A percentile compares a stretch with the other conserved stretches of the same genome.
Conservation (phyloP, 768 basidiomycete species). For the Panaeolus cyanescens region DNA sequence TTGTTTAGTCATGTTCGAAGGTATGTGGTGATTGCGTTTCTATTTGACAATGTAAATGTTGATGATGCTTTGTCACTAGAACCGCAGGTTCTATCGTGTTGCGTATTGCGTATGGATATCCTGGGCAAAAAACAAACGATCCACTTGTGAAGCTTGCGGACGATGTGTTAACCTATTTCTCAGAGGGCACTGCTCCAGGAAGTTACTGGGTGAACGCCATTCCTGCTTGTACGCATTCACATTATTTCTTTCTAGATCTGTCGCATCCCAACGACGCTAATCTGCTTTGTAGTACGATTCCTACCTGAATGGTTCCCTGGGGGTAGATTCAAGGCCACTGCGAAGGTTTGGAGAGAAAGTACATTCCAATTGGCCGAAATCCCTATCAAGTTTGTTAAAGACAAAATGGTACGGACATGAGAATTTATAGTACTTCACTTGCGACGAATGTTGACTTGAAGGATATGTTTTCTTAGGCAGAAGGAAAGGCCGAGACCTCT, state of each 20-base stretch:
- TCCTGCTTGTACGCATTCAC: slow-evolving; percentile 37
- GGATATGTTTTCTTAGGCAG: slow-evolving; percentile 15
- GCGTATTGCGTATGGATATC: slow-evolving; percentile 44
- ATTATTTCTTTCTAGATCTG: too few relatives aligned
- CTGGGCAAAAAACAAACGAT: slow-evolving; percentile 37
- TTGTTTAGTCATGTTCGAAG: slow-evolving; percentile 34
- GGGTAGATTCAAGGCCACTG: slow-evolving; percentile 50
- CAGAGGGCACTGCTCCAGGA: slow-evolving; percentile 40
- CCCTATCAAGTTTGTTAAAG: slow-evolving; percentile 45
- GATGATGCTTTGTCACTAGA: slow-evolving; percentile 12
- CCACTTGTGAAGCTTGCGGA: slow-evolving; percentile 41
- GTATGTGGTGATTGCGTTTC: slow-evolving; percentile 30
- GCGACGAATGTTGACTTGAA: not conserved
- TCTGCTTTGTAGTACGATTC: slow-evolving; percentile 37
- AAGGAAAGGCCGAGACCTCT: slow-evolving; percentile 35
- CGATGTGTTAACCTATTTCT: slow-evolving; percentile 37
- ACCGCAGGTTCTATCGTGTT: slow-evolving; percentile 47
- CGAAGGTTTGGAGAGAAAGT: slow-evolving; percentile 42
- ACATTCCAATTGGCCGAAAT: slow-evolving; percentile 44
- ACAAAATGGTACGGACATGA: slow-evolving; percentile 40
- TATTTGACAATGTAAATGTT: not conserved
- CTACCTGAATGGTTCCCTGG: slow-evolving; percentile 63
- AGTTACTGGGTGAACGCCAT: slow-evolving; percentile 52
- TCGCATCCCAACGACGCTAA: not conserved
- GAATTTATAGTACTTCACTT: not conserved